Evolutionary conservation across 345 rosid species (phyloP), one percentile per base, ranked within the genome.

Genomic region (Moringa oleifera): DNA sequence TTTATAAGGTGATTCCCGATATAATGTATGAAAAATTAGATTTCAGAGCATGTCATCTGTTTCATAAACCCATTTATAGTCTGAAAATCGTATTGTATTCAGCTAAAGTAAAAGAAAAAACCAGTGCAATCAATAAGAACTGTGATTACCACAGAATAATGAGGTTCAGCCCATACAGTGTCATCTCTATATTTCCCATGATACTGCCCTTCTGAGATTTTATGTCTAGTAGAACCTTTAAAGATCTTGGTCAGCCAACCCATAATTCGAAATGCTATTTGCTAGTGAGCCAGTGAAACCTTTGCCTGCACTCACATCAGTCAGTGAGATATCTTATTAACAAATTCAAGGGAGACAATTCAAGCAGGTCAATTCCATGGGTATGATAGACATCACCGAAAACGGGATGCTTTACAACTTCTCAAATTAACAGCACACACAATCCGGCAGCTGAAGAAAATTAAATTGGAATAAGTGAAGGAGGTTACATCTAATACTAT

Each of bases 201-300:
- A 74, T 70, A 68, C 25, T 77, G 85, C 41, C 84, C 82, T 23
- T 69, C 74, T 0, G 71, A 74, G 53, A 62, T 69, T 23, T 69
- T 84, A 70, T 72, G 60, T 62, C 83, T 76, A 60, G 96, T 76
- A 60, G 96, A 82, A 50, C 93, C 95, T 49, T 84, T 81, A 28
- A 94, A 68, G 73, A 88, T 72, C 66, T 88, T 85, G 62, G 80
- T 88, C 65, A 84, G 80, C 99, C 99, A 94, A 54, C 84, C 93
- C 99, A 94, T 91, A 57, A 20, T 53, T 67, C n/a, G 13, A 68
- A 61, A 62, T 20, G 49, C 51, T 65, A 62, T 51, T 33, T 31
- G 23, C 53, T 58, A 50, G 41, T 59, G 53, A 58, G 59, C 59
- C 61, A 57, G 74, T 23, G n/a, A 71, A 66, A 57, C 68, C 65